phyloP scores from a whole-genome alignment of 306 rosid species.

The Glycyrrhiza uralensis region DNA sequence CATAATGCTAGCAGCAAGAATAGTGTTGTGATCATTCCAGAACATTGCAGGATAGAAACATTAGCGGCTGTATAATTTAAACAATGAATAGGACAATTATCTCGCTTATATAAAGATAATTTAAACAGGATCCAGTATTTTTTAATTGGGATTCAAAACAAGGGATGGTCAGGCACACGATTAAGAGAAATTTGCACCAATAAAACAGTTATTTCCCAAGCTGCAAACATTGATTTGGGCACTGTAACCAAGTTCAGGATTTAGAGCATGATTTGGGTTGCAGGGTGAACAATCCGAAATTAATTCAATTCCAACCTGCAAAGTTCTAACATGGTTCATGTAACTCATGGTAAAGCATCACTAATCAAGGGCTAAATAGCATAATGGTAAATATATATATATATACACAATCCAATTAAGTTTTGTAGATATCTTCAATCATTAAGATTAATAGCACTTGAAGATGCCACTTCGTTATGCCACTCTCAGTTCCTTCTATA shows the following conservation, averaged over 20 bases:
- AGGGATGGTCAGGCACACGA: neutral
- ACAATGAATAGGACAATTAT: neutral
- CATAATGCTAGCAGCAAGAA: neutral
- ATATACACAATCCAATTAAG: too few species aligned
- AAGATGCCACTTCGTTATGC: too few species aligned
- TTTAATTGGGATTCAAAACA: neutral
- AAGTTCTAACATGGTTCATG: too few species aligned
- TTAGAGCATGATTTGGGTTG: neutral
- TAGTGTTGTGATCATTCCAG: neutral
- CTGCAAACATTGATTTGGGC: neutral
- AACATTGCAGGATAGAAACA: neutral
- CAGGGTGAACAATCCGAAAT: neutral
- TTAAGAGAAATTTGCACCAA: neutral
- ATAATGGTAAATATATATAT: too few species aligned
- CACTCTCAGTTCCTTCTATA: too few species aligned
- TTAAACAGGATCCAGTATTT: neutral
- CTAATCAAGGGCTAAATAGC: too few species aligned
- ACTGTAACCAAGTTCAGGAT: neutral
- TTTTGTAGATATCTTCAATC: too few species aligned
- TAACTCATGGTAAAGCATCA: too few species aligned
- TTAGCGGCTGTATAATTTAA: neutral
- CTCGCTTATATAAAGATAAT: neutral
- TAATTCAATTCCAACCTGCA: constrained; percentile 8
- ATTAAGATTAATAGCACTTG: too few species aligned
- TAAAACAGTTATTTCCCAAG: neutral